Evolutionary conservation across 495 filamentous ascomycete species (phyloP).

Genomic region (Neurospora sp.): DNA sequence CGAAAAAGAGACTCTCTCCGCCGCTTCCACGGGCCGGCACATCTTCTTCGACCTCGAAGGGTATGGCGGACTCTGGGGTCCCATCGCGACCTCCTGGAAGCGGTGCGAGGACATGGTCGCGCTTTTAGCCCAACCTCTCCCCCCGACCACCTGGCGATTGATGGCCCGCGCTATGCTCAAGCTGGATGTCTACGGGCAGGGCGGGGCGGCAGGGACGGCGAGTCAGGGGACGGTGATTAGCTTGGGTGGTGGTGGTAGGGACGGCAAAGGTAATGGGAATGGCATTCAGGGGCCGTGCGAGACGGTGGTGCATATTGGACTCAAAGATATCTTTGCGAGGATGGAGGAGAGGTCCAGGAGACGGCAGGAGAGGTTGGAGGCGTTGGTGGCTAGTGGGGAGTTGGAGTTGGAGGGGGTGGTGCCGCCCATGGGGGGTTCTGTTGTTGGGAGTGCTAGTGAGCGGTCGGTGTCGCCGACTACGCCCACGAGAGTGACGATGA

Average conservation of each 20-base stretch:
- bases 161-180: slow-evolving; percentile 40
- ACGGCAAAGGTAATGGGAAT: not conserved
- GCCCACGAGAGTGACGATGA: not conserved
- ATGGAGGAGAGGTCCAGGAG: slow-evolving; percentile 37
- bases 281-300: not conserved
- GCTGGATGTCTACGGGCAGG: slow-evolving; percentile 43
- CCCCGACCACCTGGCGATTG: slow-evolving; percentile 39
- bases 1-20: slow-evolving; percentile 30
- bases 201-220: slow-evolving; percentile 4
- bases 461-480: not conserved
- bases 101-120: not conserved
- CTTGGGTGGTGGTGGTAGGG: not conserved
- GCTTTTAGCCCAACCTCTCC: slow-evolving; percentile 26
- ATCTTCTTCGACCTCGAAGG: slow-evolving; percentile 32
- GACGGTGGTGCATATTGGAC: slow-evolving; percentile 16
- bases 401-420: not conserved
- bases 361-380: slow-evolving; percentile 31
- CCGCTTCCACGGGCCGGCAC: slow-evolving; percentile 26
- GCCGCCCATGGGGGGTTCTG: not conserved
- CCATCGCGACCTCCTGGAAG: not conserved
- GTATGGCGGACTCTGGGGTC: slow-evolving; percentile 38
- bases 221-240: not conserved
- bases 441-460: not conserved
- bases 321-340: slow-evolving; percentile 40
- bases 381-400: slow-evolving; percentile 19